Percentiles rank a stretch among this genome's conserved stretches.
Evolutionary conservation across 2,329 filamentous ascomycete species (phyloP).

Genomic region (Ascocoryne sarcoides): DNA sequence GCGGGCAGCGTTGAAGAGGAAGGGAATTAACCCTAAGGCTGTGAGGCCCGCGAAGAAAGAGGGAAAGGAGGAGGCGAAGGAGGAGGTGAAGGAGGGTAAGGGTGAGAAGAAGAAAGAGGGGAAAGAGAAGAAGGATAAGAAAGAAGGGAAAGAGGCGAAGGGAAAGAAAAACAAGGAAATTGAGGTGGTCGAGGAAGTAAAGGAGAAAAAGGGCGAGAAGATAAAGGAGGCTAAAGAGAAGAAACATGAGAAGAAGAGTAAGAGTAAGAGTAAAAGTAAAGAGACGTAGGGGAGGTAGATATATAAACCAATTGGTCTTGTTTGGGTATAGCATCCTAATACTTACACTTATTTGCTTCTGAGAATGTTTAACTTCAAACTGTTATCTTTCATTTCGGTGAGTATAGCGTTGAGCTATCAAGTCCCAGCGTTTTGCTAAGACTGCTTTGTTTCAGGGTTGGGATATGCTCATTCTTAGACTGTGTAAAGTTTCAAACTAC

Average conservation of each 20-base stretch:
- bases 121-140: background rate
- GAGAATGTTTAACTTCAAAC: background rate
- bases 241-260: background rate
- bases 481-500: too few relatives aligned
- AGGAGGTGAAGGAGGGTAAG: background rate
- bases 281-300: background rate
- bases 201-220: too few relatives aligned
- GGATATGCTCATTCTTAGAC: too few relatives aligned
- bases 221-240: background rate
- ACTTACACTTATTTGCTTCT: background rate
- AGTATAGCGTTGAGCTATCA: background rate
- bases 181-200: too few relatives aligned
- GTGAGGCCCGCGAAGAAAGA: background rate
- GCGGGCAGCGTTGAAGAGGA: background rate
- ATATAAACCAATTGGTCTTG: background rate
- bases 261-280: background rate
- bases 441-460: too few relatives aligned
- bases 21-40: slow-evolving; percentile 1
- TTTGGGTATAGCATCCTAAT: background rate
- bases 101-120: background rate
- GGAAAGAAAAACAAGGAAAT: background rate
- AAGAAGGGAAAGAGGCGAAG: background rate
- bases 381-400: background rate
- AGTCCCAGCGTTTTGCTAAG: background rate
- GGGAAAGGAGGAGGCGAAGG: background rate